A percentile compares a stretch with the other conserved stretches of the same genome.
phyloP scores from a whole-genome alignment of 768 basidiomycete genomes.

The Hemileccinum impolitum region DNA sequence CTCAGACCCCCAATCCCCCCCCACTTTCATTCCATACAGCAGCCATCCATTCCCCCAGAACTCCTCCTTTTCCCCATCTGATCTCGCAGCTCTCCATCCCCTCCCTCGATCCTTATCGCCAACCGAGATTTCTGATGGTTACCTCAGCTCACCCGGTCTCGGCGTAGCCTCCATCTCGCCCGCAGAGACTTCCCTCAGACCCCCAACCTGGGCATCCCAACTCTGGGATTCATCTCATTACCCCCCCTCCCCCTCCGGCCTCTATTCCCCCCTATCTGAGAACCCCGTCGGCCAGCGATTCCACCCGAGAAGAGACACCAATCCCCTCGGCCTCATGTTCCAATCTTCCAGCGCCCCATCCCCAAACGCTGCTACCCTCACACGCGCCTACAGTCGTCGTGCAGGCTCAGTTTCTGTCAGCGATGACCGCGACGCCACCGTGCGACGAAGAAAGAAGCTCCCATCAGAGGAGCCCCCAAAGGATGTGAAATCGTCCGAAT shows the following conservation, averaged over 20 bases:
- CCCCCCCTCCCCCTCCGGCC: conserved; percentile 41
- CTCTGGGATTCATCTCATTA: conserved; percentile 56
- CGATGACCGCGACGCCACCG: conserved; percentile 71
- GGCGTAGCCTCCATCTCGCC: conserved; percentile 58
- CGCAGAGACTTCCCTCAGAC: conserved; percentile 52
- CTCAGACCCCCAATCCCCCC: conserved; percentile 38
- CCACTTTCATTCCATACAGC: conserved; percentile 49
- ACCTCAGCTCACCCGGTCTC: conserved; percentile 38
- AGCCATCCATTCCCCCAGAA: conserved; percentile 49
- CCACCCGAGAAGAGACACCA: conserved; percentile 38
- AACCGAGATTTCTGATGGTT: conserved; percentile 49
- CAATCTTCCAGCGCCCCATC: conserved; percentile 72
- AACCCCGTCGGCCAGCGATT: conserved; percentile 39
- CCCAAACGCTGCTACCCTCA: conserved; percentile 43
- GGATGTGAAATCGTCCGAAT: conserved; percentile 44
- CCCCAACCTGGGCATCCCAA: conserved; percentile 66
- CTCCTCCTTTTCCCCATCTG: conserved; percentile 55
- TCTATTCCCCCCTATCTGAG: conserved; percentile 45
- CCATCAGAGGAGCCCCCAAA: conserved; percentile 29
- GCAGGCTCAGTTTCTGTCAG: conserved; percentile 60
- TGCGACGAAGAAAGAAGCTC: conserved; percentile 54
- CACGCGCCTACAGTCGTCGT: conserved; percentile 62
- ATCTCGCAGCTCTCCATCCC: conserved; percentile 58
- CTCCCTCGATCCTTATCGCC: conserved; percentile 63
- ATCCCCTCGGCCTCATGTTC: conserved; percentile 55